Percentiles rank a stretch among this genome's conserved stretches.
These are phyloP conservation scores for Solanum etuberosum DNA, from an alignment of 257 asterid genomes.

Conservation along the genomic window DNA sequence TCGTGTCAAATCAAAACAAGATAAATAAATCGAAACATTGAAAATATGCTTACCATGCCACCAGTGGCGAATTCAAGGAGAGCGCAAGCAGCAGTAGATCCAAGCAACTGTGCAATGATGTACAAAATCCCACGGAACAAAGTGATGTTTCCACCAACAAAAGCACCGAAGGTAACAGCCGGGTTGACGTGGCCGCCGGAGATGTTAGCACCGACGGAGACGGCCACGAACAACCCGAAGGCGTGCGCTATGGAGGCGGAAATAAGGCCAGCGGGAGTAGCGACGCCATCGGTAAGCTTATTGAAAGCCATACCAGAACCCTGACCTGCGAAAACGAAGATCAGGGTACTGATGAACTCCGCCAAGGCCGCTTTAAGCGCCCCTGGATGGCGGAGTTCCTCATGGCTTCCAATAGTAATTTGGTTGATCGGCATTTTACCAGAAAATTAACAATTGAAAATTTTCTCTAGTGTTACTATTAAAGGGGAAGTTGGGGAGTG, in stretches of 20 bases:
- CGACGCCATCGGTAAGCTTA: constrained; percentile 16
- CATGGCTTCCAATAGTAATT: constrained; percentile 32
- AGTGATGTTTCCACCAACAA: constrained; percentile 48
- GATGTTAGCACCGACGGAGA: constrained; percentile 41
- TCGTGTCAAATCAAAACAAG: background rate
- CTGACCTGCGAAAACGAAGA: constrained; percentile 53
- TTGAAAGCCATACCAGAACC: constrained; percentile 55
- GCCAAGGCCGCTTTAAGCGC: constrained; percentile 45
- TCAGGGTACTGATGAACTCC: constrained; percentile 46
- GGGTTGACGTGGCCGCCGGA: constrained; percentile 74
- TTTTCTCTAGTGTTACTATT: background rate
- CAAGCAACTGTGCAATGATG: constrained; percentile 50
- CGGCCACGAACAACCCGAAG: constrained; percentile 44
- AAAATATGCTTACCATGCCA: constrained; percentile 18
- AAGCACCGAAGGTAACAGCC: constrained; percentile 49
- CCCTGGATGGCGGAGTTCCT: constrained; percentile 38
- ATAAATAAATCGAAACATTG: fast-evolving
- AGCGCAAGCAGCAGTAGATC: constrained; percentile 33
- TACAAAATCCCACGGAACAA: constrained; percentile 41
- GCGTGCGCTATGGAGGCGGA: constrained; percentile 45
- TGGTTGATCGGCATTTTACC: constrained; percentile 34
- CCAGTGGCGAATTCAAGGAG: constrained; percentile 39
- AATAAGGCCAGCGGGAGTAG: constrained; percentile 32
- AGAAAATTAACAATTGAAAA: background rate
- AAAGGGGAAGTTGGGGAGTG: background rate